Evolutionary conservation across 345 rosid genomes (phyloP).

Genomic region (Aquilaria yunnanensis): DNA sequence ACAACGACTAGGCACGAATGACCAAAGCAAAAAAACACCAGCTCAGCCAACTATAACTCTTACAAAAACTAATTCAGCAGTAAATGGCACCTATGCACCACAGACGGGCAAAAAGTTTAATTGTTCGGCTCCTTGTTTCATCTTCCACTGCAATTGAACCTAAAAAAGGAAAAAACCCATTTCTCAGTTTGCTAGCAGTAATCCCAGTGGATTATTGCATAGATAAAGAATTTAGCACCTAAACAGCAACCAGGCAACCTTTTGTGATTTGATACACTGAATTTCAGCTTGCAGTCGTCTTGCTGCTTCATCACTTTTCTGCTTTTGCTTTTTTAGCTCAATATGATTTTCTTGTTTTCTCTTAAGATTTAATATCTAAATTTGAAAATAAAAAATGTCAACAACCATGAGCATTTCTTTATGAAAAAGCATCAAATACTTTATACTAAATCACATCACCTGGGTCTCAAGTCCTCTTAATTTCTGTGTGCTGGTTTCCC

Average conservation of each 20-base stretch:
- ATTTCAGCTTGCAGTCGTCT: slow-evolving; percentile 90
- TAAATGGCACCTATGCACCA: too few species aligned
- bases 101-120: slow-evolving; percentile 13
- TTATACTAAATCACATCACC: slow-evolving; percentile 25
- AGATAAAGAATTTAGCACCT: too few species aligned
- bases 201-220: too few species aligned
- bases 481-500: slow-evolving; percentile 76
- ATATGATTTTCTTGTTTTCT: slow-evolving; percentile 97
- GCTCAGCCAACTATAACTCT: too few species aligned
- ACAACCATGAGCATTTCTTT: neutral
- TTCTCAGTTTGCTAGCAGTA: too few species aligned
- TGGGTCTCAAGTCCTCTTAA: slow-evolving; percentile 81
- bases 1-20: too few species aligned
- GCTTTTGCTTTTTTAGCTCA: slow-evolving; percentile 90
- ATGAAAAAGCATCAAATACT: neutral
- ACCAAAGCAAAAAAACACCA: too few species aligned
- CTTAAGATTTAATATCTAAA: slow-evolving; percentile 81
- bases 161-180: slow-evolving; percentile 9
- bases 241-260: slow-evolving; percentile 30
- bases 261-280: slow-evolving; percentile 90
- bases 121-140: slow-evolving; percentile 98
- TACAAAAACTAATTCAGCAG: too few species aligned
- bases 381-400: neutral
- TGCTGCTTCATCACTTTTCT: slow-evolving; percentile 93
- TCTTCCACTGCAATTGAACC: slow-evolving; percentile 96